Evolutionary conservation across 2,329 filamentous ascomycete genomes (phyloP), one percentile per base, ranked within the genome.

Genomic region (Septoria petroselini): DNA sequence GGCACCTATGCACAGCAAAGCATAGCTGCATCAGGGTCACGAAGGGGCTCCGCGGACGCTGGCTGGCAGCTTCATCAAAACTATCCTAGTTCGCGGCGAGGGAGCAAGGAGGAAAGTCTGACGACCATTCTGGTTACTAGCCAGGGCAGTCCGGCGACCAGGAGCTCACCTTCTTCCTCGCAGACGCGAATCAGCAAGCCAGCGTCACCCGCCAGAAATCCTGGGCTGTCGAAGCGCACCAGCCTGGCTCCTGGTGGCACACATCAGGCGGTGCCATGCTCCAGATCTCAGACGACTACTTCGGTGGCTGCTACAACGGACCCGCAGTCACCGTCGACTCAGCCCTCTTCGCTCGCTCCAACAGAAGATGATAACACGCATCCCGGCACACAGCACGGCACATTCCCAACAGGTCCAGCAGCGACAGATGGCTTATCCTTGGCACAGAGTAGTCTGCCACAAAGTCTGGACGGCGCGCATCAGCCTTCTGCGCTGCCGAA

Each of bases 11-110:
- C 64, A n/a, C 62, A 67, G 33, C 58, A 60, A 9, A 59, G 52
- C 23, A 41, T 65, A 27, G 57, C 55, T 21, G 31, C 49, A n/a
- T 49, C 62, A 8, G 57, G 55, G 14, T 66, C 64, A 9, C 53
- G 67, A 41, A 55, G 66, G 50, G 65, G 65, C 4, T 68, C 65
- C 21, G 62, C 62, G n/a, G 67, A 70, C 50, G 65, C 66, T 11
- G 53, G 58, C 12, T 60, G 57, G 59, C 63, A 64, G 30, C 48
- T 66, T 11, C 61, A 66, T 25, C 64, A 65, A 41, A 65, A 61
- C 35, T 65, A 65, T 39, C 60, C 65, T 4, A 50, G 58, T 6
- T 66, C 65, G 9, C 46, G 65, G 43, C 52, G 65, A 40, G 64
- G 65, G 21, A 66, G 64, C 56, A 67, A 66, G 50, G 65, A 67